Percentiles rank a stretch among this genome's conserved stretches.
Evolutionary conservation across 2,329 filamentous ascomycete genomes (phyloP).

Genomic region (Gaeumannomyces tritici): DNA sequence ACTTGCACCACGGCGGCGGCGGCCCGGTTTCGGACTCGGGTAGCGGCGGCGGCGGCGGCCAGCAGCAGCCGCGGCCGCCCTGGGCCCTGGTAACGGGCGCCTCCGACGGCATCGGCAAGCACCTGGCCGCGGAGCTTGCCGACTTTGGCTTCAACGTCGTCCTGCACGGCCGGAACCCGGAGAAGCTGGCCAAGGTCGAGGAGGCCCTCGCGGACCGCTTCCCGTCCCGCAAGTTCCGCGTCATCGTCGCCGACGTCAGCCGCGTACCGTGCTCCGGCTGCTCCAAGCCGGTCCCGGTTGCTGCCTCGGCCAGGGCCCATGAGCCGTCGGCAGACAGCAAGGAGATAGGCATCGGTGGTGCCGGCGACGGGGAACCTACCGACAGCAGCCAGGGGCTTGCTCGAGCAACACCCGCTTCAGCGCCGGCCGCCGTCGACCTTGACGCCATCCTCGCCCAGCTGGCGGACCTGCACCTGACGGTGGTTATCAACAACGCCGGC

Average conservation of each 20-base stretch:
- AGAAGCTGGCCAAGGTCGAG: constrained; percentile 35
- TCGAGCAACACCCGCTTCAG: constrained; percentile 6
- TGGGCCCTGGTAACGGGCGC: constrained; percentile 45
- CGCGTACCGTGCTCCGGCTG: constrained; percentile 4
- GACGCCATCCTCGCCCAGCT: constrained; percentile 14
- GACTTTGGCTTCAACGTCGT: constrained; percentile 43
- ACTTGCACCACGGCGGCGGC: constrained; percentile 5
- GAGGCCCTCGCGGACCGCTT: constrained; percentile 25
- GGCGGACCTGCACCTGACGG: constrained; percentile 31
- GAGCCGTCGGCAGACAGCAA: background rate
- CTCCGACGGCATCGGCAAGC: constrained; percentile 44
- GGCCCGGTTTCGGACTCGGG: background rate
- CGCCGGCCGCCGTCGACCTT: constrained; percentile 12
- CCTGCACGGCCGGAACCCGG: constrained; percentile 42
- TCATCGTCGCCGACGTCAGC: constrained; percentile 33
- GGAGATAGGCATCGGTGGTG: constrained; percentile 6
- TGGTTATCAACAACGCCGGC: constrained; percentile 50
- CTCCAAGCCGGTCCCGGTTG: background rate
- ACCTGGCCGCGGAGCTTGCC: constrained; percentile 40
- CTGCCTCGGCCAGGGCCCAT: no score
- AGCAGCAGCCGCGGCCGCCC: constrained; percentile 3
- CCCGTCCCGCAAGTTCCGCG: constrained; percentile 27
- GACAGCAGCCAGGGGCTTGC: no score
- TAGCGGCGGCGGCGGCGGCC: background rate
- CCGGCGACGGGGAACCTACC: no score